Evolutionary conservation across 345 rosid species (phyloP), one percentile per base, ranked within the genome.

Genomic region (Populus deltoides): DNA sequence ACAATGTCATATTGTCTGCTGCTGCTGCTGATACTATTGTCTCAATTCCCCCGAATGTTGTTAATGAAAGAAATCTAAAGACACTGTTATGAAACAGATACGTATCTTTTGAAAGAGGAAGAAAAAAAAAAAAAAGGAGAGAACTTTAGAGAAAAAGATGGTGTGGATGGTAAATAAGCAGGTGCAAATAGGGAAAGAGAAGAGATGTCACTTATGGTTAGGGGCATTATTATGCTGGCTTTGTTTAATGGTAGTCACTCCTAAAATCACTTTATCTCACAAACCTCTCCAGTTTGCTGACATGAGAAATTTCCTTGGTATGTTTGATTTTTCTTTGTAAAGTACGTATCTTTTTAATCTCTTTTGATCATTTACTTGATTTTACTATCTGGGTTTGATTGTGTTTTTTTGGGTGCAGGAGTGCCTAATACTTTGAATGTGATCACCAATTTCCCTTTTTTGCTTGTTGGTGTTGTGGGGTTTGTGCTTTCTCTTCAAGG

Each of bases 391-490:
- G 83, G 85, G 78, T 82, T 8, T 22, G 17, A 8, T 43, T 62
- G 2, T 61, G 25, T 10, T 12, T 33, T 61, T 68, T 43, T 75
- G 35, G 25, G 17, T 15, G 51, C 86, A 92, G 97, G 97, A 79
- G 93, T 94, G 73, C 97, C 98, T 45, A 94, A 91, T 69, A 91
- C 97, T 53, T 87, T 90, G 88, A 94, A 91, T 80, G 98, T 94
- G 74, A 84, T 92, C 81, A 86, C 97, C 79, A 90, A 87, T 89
- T 94, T 94, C 80, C 98, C 97, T 1, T 90, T 94, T 86, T 76
- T 94, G 78, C 77, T 90, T 49, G 92, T 92, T 78, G 97, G 97
- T 1, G 93, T 94, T 68, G 86, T 90, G 70, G 94, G 97, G 63
- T 87, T 92, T 77, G 92, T 92, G 74, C 85, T 92, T 15, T 88